Evolutionary conservation across 768 basidiomycete genomes (phyloP).

Genomic region (Postia placenta): DNA sequence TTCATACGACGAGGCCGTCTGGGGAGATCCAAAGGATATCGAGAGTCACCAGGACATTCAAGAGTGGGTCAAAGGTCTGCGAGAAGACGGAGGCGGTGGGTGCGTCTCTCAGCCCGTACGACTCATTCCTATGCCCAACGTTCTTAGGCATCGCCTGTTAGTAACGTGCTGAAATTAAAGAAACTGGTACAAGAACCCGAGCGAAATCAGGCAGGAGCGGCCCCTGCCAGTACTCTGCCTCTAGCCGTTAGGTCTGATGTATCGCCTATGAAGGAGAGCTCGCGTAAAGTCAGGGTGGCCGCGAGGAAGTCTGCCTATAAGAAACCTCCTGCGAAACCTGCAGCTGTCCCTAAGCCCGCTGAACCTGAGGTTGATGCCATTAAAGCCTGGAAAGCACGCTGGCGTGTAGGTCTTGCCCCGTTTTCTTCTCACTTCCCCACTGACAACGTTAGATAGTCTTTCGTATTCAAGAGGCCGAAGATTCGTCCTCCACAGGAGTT

Average conservation of each 20-base stretch:
- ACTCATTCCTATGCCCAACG: constrained; percentile 4
- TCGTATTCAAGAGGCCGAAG: background rate
- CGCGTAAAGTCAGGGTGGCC: background rate
- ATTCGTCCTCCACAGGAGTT: background rate
- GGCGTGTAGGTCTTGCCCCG: background rate
- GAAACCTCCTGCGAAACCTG: background rate
- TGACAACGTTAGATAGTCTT: background rate
- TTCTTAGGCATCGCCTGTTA: constrained; percentile 11
- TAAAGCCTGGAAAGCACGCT: background rate
- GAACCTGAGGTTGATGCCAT: background rate
- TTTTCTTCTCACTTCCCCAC: background rate
- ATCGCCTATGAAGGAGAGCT: background rate
- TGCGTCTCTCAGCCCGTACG: constrained; percentile 27
- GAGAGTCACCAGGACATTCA: constrained; percentile 32
- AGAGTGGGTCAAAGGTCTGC: constrained; percentile 53
- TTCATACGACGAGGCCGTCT: constrained; percentile 36
- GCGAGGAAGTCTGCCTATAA: background rate
- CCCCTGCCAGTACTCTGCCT: no score
- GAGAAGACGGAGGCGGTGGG: constrained; percentile 54
- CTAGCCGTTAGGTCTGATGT: background rate
- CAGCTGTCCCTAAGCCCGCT: background rate
- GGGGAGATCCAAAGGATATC: constrained; percentile 46
- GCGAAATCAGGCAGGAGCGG: no score
- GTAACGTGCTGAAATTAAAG: constrained; percentile 41
- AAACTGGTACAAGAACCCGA: constrained; percentile 37